phyloP scores from a whole-genome alignment of 768 basidiomycete species.

The Infundibulicybe gibba region DNA sequence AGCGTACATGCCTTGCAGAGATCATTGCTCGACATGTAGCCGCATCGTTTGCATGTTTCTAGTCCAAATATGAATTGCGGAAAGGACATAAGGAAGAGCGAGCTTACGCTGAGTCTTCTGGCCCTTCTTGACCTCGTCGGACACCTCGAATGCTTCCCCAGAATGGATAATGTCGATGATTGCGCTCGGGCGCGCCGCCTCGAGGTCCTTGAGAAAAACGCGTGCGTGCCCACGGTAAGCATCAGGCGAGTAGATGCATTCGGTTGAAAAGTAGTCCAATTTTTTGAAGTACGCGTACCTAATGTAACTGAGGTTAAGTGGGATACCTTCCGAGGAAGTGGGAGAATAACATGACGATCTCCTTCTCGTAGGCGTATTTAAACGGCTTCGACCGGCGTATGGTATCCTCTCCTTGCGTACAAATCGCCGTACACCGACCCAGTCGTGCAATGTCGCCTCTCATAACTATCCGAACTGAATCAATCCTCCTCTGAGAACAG shows the following conservation, averaged over 20 bases:
- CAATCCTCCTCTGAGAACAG: not conserved
- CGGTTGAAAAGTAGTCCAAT: conserved; percentile 97
- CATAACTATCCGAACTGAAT: conserved; percentile 65
- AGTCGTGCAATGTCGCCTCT: conserved; percentile 95
- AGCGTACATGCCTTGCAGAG: conserved; percentile 94
- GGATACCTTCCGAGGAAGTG: conserved; percentile 2
- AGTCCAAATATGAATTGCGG: conserved; percentile 5
- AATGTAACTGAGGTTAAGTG: conserved; percentile 1
- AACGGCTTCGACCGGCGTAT: conserved; percentile 99
- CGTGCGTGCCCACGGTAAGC: conserved; percentile 97
- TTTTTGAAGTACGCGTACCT: conserved; percentile 99
- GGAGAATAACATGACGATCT: conserved; percentile 87
- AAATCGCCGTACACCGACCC: conserved; percentile 90
- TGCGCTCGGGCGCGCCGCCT: conserved; percentile 89
- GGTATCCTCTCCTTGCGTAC: conserved; percentile 94
- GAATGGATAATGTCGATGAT: conserved; percentile 99
- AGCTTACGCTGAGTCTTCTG: conserved; percentile 83
- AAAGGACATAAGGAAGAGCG: not conserved
- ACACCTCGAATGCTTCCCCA: conserved; percentile 87
- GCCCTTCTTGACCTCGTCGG: conserved; percentile 77
- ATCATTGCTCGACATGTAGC: conserved; percentile 95
- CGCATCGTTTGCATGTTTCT: conserved; percentile 92
- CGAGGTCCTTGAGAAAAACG: conserved; percentile 91
- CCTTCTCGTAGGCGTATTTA: conserved; percentile 99
- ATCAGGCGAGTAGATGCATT: conserved; percentile 98